Conservation (phyloP, 2,329 filamentous ascomycete genomes). For the Tolypocladium album region DNA sequence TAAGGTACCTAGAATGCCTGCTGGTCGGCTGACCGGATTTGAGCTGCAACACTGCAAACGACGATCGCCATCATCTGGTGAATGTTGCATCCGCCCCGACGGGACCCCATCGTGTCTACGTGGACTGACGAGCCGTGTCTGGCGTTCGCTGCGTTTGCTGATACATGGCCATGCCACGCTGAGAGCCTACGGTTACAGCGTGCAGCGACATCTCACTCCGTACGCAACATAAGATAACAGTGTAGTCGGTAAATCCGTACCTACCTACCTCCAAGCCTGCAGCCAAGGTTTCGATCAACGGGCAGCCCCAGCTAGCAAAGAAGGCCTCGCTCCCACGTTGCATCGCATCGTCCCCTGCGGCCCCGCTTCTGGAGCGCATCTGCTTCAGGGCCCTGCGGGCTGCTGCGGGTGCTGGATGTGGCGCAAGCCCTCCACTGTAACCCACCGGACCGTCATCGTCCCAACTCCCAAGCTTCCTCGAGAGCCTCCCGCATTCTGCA, state of each 20-base stretch:
- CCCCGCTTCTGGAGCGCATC: not conserved
- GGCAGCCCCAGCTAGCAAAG: no score
- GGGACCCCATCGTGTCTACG: not conserved
- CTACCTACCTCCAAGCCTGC: no score
- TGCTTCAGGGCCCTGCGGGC: not conserved
- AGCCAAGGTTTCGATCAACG: not conserved
- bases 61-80: not conserved
- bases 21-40: not conserved
- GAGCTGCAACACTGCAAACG: not conserved
- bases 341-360: slow-evolving; percentile 1
- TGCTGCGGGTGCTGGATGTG: not conserved
- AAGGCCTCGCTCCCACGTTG: slow-evolving; percentile 3
- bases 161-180: not conserved
- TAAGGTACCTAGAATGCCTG: not conserved
- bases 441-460: not conserved
- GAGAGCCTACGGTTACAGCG: no score
- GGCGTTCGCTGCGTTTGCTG: not conserved
- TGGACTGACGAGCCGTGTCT: not conserved
- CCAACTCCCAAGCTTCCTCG: not conserved
- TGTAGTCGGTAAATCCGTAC: no score
- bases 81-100: not conserved
- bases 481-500: not conserved
- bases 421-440: not conserved
- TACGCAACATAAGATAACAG: no score
- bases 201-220: not conserved